phyloP scores from a whole-genome alignment of 2,329 filamentous ascomycete genomes.

The Arthroderma sp. region DNA sequence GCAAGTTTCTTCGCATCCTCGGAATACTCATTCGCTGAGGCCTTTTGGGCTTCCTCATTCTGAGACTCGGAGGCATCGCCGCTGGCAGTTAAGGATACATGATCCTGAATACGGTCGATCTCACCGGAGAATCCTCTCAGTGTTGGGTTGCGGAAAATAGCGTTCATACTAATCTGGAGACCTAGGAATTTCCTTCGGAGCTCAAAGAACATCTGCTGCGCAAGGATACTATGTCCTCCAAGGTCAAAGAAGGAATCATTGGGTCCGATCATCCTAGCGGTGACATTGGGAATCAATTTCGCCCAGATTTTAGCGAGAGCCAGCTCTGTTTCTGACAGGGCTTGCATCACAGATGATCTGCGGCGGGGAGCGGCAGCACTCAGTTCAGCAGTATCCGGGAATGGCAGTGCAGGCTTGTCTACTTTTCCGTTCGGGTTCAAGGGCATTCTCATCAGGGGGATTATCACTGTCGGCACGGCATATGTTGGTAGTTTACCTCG shows the following conservation, averaged over 20 bases:
- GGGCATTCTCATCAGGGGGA: constrained; percentile 58
- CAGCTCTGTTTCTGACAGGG: constrained; percentile 47
- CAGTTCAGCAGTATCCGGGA: constrained; percentile 60
- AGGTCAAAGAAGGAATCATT: constrained; percentile 62
- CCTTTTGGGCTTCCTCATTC: constrained; percentile 16
- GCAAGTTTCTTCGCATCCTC: constrained; percentile 37
- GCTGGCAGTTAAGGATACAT: constrained; percentile 33
- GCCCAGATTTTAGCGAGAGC: constrained; percentile 61
- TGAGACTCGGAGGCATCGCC: constrained; percentile 10
- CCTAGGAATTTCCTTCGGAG: constrained; percentile 44
- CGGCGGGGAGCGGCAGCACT: constrained; percentile 42
- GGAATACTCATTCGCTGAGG: constrained; percentile 36
- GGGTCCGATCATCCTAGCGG: constrained; percentile 52
- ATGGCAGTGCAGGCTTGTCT: constrained; percentile 65
- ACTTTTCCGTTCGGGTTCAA: constrained; percentile 81
- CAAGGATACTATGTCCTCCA: constrained; percentile 68
- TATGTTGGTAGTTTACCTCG: constrained; percentile 59
- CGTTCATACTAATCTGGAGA: constrained; percentile 14
- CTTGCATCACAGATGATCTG: constrained; percentile 36
- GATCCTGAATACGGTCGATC: constrained; percentile 38
- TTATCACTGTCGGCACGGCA: constrained; percentile 61
- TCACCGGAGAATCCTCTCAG: constrained; percentile 37
- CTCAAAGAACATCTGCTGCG: constrained; percentile 65
- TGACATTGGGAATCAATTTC: constrained; percentile 52
- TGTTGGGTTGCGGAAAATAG: constrained; percentile 15